Evolutionary conservation across 169 alveolate species (phyloP).

Genomic region (Perkinsus chesapeaki): DNA sequence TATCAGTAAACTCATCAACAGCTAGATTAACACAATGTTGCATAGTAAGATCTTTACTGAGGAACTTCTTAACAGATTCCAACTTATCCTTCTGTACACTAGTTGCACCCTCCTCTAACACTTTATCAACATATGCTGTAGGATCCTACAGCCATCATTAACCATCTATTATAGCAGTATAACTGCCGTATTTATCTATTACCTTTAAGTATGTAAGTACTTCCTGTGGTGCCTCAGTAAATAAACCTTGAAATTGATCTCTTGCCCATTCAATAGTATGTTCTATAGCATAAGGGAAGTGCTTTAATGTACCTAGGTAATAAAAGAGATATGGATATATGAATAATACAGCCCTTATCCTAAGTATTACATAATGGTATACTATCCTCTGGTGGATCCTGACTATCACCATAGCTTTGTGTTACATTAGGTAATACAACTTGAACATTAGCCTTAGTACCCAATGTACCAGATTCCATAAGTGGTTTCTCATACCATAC

Average conservation of each 20-base stretch:
- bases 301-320: conserved; percentile 42
- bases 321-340: background rate
- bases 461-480: conserved; percentile 97
- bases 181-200: conserved; percentile 31
- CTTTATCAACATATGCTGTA: conserved; percentile 15
- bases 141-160: too few relatives aligned
- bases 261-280: conserved; percentile 99
- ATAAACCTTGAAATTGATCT: conserved; percentile 89
- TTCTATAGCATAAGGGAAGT: conserved; percentile 95
- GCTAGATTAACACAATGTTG: background rate
- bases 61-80: conserved; percentile 35
- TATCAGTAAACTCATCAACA: background rate
- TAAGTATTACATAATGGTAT: conserved; percentile 89
- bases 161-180: conserved; percentile 43
- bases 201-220: conserved; percentile 53
- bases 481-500: conserved; percentile 95
- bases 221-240: conserved; percentile 87
- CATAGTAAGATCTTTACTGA: background rate
- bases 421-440: conserved; percentile 91
- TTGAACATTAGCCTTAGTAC: conserved; percentile 89
- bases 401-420: conserved; percentile 94
- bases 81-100: conserved; percentile 12
- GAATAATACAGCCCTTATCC: background rate
- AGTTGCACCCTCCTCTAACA: conserved; percentile 16
- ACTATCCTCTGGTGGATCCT: conserved; percentile 95